A percentile compares a stretch with the other conserved stretches of the same genome.
phyloP scores from a whole-genome alignment of 805 yeast species.

The Teunomyces stri region DNA sequence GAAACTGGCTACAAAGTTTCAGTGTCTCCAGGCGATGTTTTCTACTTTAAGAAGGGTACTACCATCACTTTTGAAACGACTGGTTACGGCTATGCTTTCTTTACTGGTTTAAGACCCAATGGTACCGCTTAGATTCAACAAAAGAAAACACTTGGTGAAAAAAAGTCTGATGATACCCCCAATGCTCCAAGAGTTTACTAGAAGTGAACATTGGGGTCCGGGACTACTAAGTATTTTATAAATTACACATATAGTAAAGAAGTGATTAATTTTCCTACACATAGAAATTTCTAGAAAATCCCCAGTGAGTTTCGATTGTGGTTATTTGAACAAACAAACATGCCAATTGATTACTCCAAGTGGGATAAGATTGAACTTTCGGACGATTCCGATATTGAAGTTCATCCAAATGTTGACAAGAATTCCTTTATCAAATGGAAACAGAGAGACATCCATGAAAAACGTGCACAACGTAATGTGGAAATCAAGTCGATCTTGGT shows the following conservation, averaged over 20 bases:
- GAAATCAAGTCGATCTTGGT: slow-evolving; percentile 74
- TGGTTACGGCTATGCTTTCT: slow-evolving; percentile 65
- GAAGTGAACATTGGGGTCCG: too few species aligned
- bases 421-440: slow-evolving; percentile 91
- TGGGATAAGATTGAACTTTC: slow-evolving; percentile 97
- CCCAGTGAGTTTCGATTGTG: too few species aligned
- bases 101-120: slow-evolving; percentile 57
- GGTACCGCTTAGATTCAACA: slow-evolving; percentile 9
- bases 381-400: slow-evolving; percentile 96
- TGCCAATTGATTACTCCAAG: slow-evolving; percentile 92
- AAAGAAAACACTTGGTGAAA: too few species aligned
- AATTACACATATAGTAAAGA: too few species aligned
- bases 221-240: too few species aligned
- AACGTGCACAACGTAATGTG: slow-evolving; percentile 74
- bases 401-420: slow-evolving; percentile 97
- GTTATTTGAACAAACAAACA: slow-evolving; percentile 17
- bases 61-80: slow-evolving; percentile 59
- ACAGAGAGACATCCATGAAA: slow-evolving; percentile 95
- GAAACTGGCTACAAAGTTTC: slow-evolving; percentile 59
- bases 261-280: background rate
- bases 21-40: slow-evolving; percentile 64
- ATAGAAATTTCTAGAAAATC: slow-evolving; percentile 4
- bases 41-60: slow-evolving; percentile 65
- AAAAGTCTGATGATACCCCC: too few species aligned
- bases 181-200: too few species aligned